Base-by-base conservation (phyloP, 2,329 filamentous ascomycete genomes). In the Westerdykella aurantiaca region DNA sequence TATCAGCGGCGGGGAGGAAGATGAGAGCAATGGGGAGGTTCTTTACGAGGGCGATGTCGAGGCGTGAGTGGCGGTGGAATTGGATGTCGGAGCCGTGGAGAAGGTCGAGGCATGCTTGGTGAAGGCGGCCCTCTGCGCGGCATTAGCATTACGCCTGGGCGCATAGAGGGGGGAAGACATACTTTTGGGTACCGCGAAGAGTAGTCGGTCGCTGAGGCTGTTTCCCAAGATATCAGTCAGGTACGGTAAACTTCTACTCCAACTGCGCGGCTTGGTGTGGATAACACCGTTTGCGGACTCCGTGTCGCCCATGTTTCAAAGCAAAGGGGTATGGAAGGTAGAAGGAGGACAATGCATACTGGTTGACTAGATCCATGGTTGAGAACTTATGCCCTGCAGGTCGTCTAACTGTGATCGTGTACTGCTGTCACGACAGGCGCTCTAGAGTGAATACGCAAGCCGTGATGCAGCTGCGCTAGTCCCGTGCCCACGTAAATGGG, bases 131-230 rank as follows among this genome's bases (percentile, higher is more conserved):
- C 85, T 98, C 89, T 95, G 62, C 38, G n/a, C 37, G 39, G 16
- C 23, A 13, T 35, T 18, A 21, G 11, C 4, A 43, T n/a, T 34
- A 14, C 9, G 40, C 42, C 46, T 31, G 35, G 35, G 41, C 33
- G 25, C 4, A 29, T 29, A 29, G 18, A 21, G 18, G 7, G 3
- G 25, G 4, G 25, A 45, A 51, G 41, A 81, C 86, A 75, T 74
- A 90, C 88, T 98, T 75, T 98, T 98, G 48, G 93, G 93, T n/a
- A 98, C 88, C 49, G 93, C 93, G 66, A 98, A 96, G 50, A 97
- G 80, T 45, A 97, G 79, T 54, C 93, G 86, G 64, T 91, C 90
- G 76, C 93, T 88, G 66, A 96, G 79, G 74, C 89, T 95, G 54
- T 61, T 55, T n/a, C 56, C 58, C 44, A 64, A 43, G 16, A 58